phyloP scores from a whole-genome alignment of 2,329 filamentous ascomycete species.

The Botrytis fabae region DNA sequence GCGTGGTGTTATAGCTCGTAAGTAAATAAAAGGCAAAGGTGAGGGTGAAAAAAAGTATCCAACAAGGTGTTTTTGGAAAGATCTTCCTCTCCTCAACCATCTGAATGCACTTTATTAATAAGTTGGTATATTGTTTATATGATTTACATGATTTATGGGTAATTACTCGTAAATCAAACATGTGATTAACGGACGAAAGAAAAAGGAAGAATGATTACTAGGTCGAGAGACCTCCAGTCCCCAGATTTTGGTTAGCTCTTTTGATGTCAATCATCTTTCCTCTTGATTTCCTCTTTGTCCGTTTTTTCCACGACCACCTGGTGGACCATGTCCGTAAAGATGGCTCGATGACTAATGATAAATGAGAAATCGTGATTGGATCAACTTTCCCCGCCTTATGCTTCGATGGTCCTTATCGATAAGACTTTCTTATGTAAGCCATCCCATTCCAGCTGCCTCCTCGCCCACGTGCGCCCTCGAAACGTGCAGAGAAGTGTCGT shows the following conservation, averaged over 20 bases:
- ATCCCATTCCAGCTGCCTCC: not conserved
- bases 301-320: no score
- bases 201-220: not conserved
- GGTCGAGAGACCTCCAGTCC: not conserved
- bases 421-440: not conserved
- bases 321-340: no score
- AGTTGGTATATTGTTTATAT: no score
- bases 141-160: not conserved
- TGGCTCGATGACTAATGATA: not conserved
- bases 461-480: not conserved
- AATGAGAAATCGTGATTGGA: not conserved
- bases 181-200: not conserved
- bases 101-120: no score
- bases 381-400: not conserved
- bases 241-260: not conserved
- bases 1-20: not conserved
- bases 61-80: slow-evolving; percentile 19
- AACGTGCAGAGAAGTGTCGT: not conserved
- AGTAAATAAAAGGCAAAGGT: not conserved
- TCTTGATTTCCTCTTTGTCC: no score
- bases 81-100: not conserved
- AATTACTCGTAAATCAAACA: not conserved
- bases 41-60: slow-evolving; percentile 3
- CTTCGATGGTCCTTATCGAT: not conserved
- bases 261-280: not conserved